A percentile compares a stretch with the other conserved stretches of the same genome.
Evolutionary conservation across 1,139 yeast species (phyloP).

Genomic region (Geotrichum candidum): DNA sequence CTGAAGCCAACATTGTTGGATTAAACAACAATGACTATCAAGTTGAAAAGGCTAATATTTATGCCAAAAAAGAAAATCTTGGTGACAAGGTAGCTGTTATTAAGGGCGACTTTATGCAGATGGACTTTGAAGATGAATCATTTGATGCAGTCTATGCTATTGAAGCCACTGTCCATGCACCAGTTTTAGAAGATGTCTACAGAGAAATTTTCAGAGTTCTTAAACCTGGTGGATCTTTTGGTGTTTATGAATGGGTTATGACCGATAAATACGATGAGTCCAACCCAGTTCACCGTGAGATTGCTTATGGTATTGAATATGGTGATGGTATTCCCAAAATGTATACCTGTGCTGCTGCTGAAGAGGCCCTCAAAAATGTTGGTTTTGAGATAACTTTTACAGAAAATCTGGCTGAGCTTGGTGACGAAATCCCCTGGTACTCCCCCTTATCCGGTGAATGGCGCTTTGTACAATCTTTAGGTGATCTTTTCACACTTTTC

Average conservation of each 20-base stretch:
- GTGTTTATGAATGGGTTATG: constrained; percentile 99
- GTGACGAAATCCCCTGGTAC: constrained; percentile 93
- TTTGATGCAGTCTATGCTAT: constrained; percentile 98
- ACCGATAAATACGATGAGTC: constrained; percentile 85
- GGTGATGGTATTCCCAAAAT: constrained; percentile 99
- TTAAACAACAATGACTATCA: constrained; percentile 93
- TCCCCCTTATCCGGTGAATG: constrained; percentile 93
- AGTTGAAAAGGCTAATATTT: constrained; percentile 82
- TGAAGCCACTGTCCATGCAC: constrained; percentile 98
- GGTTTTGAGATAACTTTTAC: constrained; percentile 77
- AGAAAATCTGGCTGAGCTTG: constrained; percentile 75
- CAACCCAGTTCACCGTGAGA: constrained; percentile 84
- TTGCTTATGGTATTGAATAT: constrained; percentile 93
- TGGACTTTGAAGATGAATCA: constrained; percentile 85
- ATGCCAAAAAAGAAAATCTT: constrained; percentile 61
- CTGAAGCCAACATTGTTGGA: constrained; percentile 82
- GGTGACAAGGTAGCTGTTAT: constrained; percentile 74
- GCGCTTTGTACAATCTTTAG: constrained; percentile 71
- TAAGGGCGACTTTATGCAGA: constrained; percentile 98
- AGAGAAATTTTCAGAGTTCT: constrained; percentile 89
- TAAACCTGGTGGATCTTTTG: constrained; percentile 96
- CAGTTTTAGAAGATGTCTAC: constrained; percentile 92
- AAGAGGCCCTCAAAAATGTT: constrained; percentile 72
- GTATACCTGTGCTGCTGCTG: constrained; percentile 81
- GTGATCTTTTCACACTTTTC: constrained; percentile 76